Percentiles rank a stretch among this genome's conserved stretches.
Conservation (phyloP, 371 early-diverging fungal species). For the Rhizopus sp. region DNA sequence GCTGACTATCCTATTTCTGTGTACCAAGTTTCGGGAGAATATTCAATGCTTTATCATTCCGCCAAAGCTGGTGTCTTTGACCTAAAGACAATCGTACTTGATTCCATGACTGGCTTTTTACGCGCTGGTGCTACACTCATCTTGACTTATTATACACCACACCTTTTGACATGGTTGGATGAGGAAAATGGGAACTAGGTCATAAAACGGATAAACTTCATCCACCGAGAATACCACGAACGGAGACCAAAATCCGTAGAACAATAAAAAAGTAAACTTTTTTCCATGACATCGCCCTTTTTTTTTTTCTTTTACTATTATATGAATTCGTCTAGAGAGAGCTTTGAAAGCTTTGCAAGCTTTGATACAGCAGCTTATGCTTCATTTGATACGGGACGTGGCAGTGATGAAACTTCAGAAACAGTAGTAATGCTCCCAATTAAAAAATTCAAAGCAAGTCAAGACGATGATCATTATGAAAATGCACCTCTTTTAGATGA, state of each 20-base stretch:
- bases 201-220: slow-evolving; percentile 18
- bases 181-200: slow-evolving; percentile 20
- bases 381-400: background rate
- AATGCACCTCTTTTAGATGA: background rate
- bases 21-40: slow-evolving; percentile 95
- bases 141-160: slow-evolving; percentile 94
- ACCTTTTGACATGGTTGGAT: slow-evolving; percentile 88
- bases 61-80: slow-evolving; percentile 89
- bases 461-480: background rate
- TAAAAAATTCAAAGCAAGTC: background rate
- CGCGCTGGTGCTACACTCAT: slow-evolving; percentile 93
- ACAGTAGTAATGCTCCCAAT: background rate
- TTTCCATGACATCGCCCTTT: background rate
- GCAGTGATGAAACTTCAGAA: background rate
- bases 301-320: background rate
- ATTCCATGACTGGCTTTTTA: slow-evolving; percentile 79
- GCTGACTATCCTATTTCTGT: slow-evolving; percentile 80
- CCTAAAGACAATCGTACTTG: slow-evolving; percentile 81
- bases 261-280: slow-evolving; percentile 8
- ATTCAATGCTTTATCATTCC: slow-evolving; percentile 91
- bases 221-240: slow-evolving; percentile 9
- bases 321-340: slow-evolving; percentile 3
- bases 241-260: slow-evolving; percentile 1
- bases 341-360: slow-evolving; percentile 7
- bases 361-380: slow-evolving; percentile 1